A percentile compares a stretch with the other conserved stretches of the same genome.
phyloP scores from a whole-genome alignment of 345 rosid genomes.

The Turnera subulata region DNA sequence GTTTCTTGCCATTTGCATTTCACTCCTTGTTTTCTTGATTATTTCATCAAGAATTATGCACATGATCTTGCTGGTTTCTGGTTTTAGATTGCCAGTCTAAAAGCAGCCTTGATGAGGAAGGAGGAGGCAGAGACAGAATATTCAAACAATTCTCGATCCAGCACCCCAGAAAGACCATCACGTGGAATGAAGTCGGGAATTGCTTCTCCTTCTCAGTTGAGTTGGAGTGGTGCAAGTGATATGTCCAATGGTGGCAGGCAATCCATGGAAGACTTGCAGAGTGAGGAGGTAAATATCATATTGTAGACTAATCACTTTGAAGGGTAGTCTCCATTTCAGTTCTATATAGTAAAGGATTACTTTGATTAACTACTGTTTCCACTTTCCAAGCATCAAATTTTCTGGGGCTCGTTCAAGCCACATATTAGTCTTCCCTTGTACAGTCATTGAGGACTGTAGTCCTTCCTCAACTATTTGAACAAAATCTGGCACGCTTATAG shows the following conservation, averaged over 20 bases:
- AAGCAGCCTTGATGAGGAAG: conserved; percentile 29
- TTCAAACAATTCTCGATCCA: conserved; percentile 24
- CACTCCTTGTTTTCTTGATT: not conserved
- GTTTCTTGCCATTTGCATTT: not conserved
- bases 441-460: too few relatives aligned
- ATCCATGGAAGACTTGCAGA: conserved; percentile 3
- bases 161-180: conserved; percentile 22
- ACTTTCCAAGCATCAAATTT: too few relatives aligned
- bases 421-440: too few relatives aligned
- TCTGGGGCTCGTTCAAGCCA: too few relatives aligned
- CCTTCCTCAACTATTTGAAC: too few relatives aligned
- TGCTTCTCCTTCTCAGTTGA: conserved; percentile 15
- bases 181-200: conserved; percentile 8
- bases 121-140: conserved; percentile 25
- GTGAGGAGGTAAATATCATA: conserved; percentile 7
- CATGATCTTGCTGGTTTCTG: not conserved
- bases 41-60: not conserved
- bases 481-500: too few relatives aligned
- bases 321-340: too few relatives aligned
- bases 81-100: conserved; percentile 27
- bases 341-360: too few relatives aligned
- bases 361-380: too few relatives aligned
- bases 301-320: not conserved
- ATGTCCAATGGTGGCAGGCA: conserved; percentile 7
- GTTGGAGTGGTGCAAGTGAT: conserved; percentile 18